These are phyloP conservation scores for Aspergillus sp. DNA, from an alignment of 2,329 filamentous ascomycete species.

Conservation along the genomic window DNA sequence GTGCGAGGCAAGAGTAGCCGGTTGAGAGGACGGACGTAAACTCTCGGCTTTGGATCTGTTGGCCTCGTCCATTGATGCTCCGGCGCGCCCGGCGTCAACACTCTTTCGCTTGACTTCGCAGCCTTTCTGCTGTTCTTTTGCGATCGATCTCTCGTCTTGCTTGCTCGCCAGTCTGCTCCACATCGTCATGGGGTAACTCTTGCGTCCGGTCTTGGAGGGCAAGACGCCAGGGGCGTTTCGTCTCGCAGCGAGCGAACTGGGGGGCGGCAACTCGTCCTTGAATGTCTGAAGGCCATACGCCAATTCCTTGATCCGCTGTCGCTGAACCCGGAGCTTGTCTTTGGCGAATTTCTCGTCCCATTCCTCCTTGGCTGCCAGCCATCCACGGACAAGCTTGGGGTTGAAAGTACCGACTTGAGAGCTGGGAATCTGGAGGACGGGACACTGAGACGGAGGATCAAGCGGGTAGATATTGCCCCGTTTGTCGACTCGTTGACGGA, in stretches of 20 bases:
- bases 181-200: constrained; percentile 74
- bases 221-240: constrained; percentile 44
- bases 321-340: constrained; percentile 71
- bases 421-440: constrained; percentile 64
- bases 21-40: not conserved
- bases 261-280: constrained; percentile 75
- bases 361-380: constrained; percentile 71
- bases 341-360: constrained; percentile 74
- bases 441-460: constrained; percentile 63
- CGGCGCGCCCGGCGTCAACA: constrained; percentile 31
- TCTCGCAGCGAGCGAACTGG: constrained; percentile 77
- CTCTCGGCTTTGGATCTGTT: not conserved
- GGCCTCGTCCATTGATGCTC: constrained; percentile 22
- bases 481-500: constrained; percentile 80
- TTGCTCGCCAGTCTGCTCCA: constrained; percentile 90
- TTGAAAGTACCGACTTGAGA: constrained; percentile 78
- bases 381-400: constrained; percentile 75
- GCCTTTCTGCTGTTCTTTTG: constrained; percentile 31
- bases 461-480: constrained; percentile 75
- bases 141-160: constrained; percentile 76
- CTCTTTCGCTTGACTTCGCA: constrained; percentile 27
- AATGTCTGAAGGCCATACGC: constrained; percentile 70
- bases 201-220: constrained; percentile 39
- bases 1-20: not conserved
- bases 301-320: constrained; percentile 72